Evolutionary conservation across 192 early-diverging fungal species (phyloP), one percentile per base, ranked within the genome.

Genomic region (Backusella circina): DNA sequence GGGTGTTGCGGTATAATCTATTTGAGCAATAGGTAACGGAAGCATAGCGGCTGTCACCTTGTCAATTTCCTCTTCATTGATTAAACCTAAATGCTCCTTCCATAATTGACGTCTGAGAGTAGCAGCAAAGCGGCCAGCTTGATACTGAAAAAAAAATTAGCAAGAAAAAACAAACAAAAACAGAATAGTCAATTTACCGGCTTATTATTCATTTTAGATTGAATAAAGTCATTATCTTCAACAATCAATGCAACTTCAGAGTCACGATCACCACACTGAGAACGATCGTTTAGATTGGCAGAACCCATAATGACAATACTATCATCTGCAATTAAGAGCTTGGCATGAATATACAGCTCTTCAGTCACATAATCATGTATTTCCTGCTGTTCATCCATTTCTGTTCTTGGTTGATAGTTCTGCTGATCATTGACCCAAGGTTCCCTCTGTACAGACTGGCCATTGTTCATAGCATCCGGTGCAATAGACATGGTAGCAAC

Each of bases 241-340:
- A 95, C 83, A 15, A 95, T 75, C 74, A 94, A 89, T 39, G 94
- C 95, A 65, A 97, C 90, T 84, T 97, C 95, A 9, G 92, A 94
- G 76, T 97, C 94, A 70, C 91, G 91, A 75, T 89, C 89, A 26
- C 95, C 95, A 37, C 90, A 81, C 81, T 94, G 94, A 0, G 95
- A 97, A 1, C 95, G 90, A 80, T 97, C 95, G 73, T 97, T 97
- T 75, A 97, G 85, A 79, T 97, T 97, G 33, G 95, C 95, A 30
- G 92, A 94, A 1, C 95, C 95, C 79, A 92, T 90, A 44, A 97
- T 89, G 32, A 92, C 94, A 47, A 89, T 83, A 16, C 90, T 88
- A 82, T 97, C 95, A 71, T 96, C 95, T 18, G 94, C 89, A 73
- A 96, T 94, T 90, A 96, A 89, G 33, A 93, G 78, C 79, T 96